Evolutionary conservation across 2,329 filamentous ascomycete species (phyloP).

Genomic region (Trichoderma sp.): DNA sequence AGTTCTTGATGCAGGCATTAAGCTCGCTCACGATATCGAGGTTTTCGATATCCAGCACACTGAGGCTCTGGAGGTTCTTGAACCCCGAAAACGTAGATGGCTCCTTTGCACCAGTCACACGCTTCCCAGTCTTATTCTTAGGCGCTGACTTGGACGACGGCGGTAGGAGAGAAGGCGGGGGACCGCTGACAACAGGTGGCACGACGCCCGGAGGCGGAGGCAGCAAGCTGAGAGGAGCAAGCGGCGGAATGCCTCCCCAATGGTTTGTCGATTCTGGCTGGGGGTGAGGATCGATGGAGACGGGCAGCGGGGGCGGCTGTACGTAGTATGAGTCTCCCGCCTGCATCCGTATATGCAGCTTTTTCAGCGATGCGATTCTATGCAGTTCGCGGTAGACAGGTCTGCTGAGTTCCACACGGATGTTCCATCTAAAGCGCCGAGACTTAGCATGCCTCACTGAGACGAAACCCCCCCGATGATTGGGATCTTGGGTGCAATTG

Average conservation of each 20-base stretch:
- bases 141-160: slow-evolving; percentile 37
- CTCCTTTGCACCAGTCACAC: slow-evolving; percentile 33
- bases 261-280: slow-evolving; percentile 35
- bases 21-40: slow-evolving; percentile 57
- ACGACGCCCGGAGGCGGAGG: slow-evolving; percentile 20
- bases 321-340: slow-evolving; percentile 55
- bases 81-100: slow-evolving; percentile 58
- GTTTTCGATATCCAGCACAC: slow-evolving; percentile 60
- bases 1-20: slow-evolving; percentile 54
- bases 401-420: slow-evolving; percentile 60
- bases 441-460: not conserved
- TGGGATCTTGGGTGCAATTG: not conserved
- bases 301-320: slow-evolving; percentile 46
- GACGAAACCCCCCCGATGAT: not conserved
- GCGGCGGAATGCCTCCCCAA: slow-evolving; percentile 30
- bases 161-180: slow-evolving; percentile 33
- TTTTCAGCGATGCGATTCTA: slow-evolving; percentile 49
- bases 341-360: slow-evolving; percentile 59
- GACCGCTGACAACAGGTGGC: slow-evolving; percentile 24
- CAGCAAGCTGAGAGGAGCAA: slow-evolving; percentile 23
- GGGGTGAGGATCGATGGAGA: slow-evolving; percentile 27
- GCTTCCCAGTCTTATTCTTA: slow-evolving; percentile 38
- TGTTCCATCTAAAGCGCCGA: slow-evolving; percentile 51
- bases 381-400: slow-evolving; percentile 58
- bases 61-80: slow-evolving; percentile 51